Evolutionary conservation across 768 basidiomycete species (phyloP).

Genomic region (Tubosaeta sp.): DNA sequence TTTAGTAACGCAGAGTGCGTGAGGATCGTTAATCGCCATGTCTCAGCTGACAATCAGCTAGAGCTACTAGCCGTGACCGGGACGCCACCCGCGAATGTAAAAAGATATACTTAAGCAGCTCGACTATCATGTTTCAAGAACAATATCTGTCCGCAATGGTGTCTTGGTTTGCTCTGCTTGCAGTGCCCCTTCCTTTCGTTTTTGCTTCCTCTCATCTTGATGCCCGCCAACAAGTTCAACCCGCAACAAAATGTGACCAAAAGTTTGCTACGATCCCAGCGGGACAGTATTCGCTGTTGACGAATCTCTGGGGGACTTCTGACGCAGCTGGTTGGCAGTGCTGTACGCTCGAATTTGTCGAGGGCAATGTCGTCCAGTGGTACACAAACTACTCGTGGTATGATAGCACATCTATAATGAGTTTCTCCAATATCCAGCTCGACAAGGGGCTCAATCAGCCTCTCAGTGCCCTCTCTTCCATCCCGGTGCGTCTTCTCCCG

Average conservation of each 20-base stretch:
- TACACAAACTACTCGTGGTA: conserved; percentile 50
- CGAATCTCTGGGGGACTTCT: conserved; percentile 43
- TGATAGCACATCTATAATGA: conserved; percentile 54
- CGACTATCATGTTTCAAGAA: neutral
- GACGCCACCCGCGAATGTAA: too few relatives aligned
- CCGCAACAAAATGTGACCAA: conserved; percentile 36
- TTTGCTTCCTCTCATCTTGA: conserved; percentile 1
- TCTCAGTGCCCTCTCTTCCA: conserved; percentile 49
- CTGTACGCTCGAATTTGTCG: conserved; percentile 41
- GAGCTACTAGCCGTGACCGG: too few relatives aligned
- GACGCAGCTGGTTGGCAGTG: conserved; percentile 49
- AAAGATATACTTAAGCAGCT: conserved; percentile 13
- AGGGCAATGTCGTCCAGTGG: conserved; percentile 45
- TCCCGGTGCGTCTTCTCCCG: conserved; percentile 41
- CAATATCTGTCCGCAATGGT: conserved; percentile 7
- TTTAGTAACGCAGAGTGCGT: neutral
- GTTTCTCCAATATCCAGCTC: conserved; percentile 55
- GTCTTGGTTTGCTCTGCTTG: conserved; percentile 9
- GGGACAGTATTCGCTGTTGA: conserved; percentile 45
- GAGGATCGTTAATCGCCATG: too few relatives aligned
- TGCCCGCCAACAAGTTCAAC: neutral
- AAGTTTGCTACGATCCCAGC: conserved; percentile 47
- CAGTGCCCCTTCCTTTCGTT: conserved; percentile 21
- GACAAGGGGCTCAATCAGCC: conserved; percentile 48
- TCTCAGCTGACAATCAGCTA: too few relatives aligned